Conservation (phyloP, 2,329 filamentous ascomycete genomes). For the Neonectria magnoliae region DNA sequence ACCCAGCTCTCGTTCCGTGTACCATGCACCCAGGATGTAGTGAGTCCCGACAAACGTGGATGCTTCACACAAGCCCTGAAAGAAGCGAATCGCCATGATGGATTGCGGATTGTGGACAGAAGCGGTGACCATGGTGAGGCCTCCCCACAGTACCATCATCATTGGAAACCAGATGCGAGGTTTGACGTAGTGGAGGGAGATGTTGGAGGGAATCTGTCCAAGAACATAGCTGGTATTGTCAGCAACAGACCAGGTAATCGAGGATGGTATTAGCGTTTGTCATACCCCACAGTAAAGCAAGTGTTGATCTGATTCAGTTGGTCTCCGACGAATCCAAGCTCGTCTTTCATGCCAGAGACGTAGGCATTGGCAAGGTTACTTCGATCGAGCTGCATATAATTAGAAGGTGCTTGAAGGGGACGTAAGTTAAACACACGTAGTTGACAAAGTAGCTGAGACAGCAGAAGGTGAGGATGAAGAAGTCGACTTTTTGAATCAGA, state of each 20-base stretch:
- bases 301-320: constrained; percentile 52
- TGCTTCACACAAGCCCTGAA: constrained; percentile 51
- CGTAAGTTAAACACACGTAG: constrained; percentile 51
- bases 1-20: constrained; percentile 67
- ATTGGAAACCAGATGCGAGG: constrained; percentile 71
- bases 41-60: constrained; percentile 54
- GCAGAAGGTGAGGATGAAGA: constrained; percentile 72
- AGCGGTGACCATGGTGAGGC: constrained; percentile 67
- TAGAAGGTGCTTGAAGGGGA: neutral
- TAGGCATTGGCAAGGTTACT: constrained; percentile 52
- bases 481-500: constrained; percentile 68
- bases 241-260: neutral
- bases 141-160: constrained; percentile 72
- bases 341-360: constrained; percentile 59
- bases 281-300: constrained; percentile 51
- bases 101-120: constrained; percentile 50
- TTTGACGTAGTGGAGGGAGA: constrained; percentile 70
- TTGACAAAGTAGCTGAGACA: constrained; percentile 67
- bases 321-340: constrained; percentile 57
- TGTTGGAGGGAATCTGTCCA: constrained; percentile 69
- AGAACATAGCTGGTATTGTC: constrained; percentile 52
- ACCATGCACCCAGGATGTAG: constrained; percentile 64
- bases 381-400: constrained; percentile 46
- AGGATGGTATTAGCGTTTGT: neutral
- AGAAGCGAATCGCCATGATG: constrained; percentile 53